A percentile compares a stretch with the other conserved stretches of the same genome.
Conservation (phyloP, 2,329 filamentous ascomycete genomes). For the Diplodia intermedia region DNA sequence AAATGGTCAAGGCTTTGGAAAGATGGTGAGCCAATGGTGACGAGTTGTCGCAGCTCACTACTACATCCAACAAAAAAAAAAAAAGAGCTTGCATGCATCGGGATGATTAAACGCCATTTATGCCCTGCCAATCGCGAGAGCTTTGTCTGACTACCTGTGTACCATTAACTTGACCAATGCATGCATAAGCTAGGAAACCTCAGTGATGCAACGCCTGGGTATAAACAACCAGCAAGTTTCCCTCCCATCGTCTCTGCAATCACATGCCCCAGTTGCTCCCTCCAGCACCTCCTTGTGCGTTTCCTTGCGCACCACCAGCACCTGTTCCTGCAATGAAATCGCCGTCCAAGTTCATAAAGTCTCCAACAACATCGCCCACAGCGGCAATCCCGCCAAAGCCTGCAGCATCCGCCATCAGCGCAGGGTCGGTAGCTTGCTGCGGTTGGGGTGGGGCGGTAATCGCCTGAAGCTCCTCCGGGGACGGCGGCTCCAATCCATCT, state of each 20-base stretch:
- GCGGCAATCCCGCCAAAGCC: conserved; percentile 16
- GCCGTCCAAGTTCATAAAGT: conserved; percentile 42
- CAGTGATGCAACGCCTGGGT: conserved; percentile 18
- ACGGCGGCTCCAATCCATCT: conserved; percentile 50
- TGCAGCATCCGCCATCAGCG: conserved; percentile 19
- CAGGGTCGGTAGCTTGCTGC: conserved; percentile 22
- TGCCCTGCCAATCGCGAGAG: not conserved
- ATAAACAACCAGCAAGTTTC: conserved; percentile 3
- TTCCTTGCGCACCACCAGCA: conserved; percentile 1
- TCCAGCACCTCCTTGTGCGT: not conserved
- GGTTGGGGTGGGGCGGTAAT: conserved; percentile 3
- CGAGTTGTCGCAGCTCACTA: too few species aligned
- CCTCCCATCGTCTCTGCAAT: not conserved
- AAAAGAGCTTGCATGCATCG: too few species aligned
- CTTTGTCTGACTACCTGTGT: not conserved
- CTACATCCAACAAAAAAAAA: too few species aligned
- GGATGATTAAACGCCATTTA: not conserved
- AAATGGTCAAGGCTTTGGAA: too few species aligned
- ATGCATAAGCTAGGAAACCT: not conserved
- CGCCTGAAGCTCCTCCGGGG: conserved; percentile 18
- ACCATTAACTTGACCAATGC: not conserved
- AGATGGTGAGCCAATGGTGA: too few species aligned
- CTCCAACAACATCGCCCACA: conserved; percentile 40
- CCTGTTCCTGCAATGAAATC: conserved; percentile 13
- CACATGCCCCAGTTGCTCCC: conserved; percentile 3